Evolutionary conservation across 2,329 filamentous ascomycete species (phyloP), one percentile per base, ranked within the genome.

Genomic region (Penicillium frequentans): DNA sequence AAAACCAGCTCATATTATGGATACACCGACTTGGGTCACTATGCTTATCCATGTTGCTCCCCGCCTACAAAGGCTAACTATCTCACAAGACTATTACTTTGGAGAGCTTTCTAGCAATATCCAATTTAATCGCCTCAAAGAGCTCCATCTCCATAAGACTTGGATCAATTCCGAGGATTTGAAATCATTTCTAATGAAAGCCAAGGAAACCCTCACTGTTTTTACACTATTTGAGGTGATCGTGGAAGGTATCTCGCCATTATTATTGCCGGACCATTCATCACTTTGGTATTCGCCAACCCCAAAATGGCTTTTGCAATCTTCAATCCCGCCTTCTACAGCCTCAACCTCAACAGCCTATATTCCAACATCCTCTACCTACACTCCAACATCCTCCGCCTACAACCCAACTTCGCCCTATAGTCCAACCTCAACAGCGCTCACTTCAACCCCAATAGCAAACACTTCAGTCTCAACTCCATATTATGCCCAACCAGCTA

Each of bases 1-100:
- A 39, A 21, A 39, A 21, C n/a, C 7, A 39, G 37, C 9, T 39
- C 9, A 39, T 39, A 21, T 11, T 39, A 39, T 39, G 37, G 19
- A 51, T 54, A 19, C 49, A 51, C 24, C 51, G 6, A 24, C 39
- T 47, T 57, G 55, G 55, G 39, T 54, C 45, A 50, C 54, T n/a
- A 1, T 57, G 19, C 49, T 50, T 46, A 57, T 5, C 46, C 44
- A 54, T 31, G n/a, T 57, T 26, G 55, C 47, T 42, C 42, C 55
- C 49, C 55, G 53, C 46, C 51, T 54, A 13, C 27, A 57, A 51
- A 21, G 27, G 50, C 55, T 57, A 14, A 26, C 14, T 23, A 27
- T 54, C 31, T 54, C 55, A 46, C 47, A 51, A 54, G 26, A 54
- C 49, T 46, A 54, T 54, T 56, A 52, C 43, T 33, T 52, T 56